phyloP scores from a whole-genome alignment of 306 rosid species.

The Fragaria nilgerrensis region DNA sequence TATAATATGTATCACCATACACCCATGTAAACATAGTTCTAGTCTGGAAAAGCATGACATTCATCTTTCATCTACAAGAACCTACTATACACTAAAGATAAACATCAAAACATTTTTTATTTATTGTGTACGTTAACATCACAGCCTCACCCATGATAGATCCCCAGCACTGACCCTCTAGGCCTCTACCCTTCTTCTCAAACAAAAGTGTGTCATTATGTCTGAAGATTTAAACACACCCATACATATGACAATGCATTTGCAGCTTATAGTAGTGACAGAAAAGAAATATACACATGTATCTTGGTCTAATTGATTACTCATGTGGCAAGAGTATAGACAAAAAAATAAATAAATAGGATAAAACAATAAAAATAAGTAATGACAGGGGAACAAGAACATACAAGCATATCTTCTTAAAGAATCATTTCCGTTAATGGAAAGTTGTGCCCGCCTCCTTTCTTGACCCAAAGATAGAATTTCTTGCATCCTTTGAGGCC shows the following conservation, averaged over 20 bases:
- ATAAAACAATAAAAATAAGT: neutral
- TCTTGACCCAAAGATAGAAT: slow-evolving; percentile 70
- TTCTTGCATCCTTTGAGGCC: slow-evolving; percentile 88
- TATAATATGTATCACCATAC: neutral
- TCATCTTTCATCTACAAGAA: neutral
- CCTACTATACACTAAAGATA: neutral
- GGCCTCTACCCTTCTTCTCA: neutral
- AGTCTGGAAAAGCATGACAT: neutral
- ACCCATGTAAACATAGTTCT: neutral
- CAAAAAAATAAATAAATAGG: neutral
- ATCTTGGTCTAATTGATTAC: neutral
- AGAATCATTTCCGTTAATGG: slow-evolving; percentile 54
- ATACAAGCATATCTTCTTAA: slow-evolving; percentile 50
- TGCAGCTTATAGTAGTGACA: neutral
- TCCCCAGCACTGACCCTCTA: neutral
- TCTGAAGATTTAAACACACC: neutral
- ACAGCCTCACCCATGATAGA: neutral
- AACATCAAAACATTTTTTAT: neutral
- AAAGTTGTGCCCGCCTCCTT: slow-evolving; percentile 52
- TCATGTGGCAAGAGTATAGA: neutral
- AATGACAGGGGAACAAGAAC: slow-evolving; percentile 13
- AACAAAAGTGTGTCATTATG: neutral
- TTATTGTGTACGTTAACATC: neutral
- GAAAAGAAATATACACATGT: neutral
- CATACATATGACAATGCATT: neutral